Base-by-base conservation (phyloP, 108 stramenopile genomes). In the Thalassiosira profunda region DNA sequence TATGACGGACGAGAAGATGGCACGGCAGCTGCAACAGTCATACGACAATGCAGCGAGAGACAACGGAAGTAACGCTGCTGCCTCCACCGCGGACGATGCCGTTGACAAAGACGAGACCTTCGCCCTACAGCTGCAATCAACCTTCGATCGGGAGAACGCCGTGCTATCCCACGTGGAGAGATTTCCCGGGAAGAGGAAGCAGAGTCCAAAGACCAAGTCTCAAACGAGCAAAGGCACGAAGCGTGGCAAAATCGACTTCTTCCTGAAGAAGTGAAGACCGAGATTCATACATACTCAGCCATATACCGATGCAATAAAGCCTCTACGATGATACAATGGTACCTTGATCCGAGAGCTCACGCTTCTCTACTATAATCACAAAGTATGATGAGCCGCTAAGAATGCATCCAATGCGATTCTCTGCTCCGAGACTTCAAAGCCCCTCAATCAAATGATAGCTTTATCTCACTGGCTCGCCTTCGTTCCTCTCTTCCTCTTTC, bases 51-150 rank as follows among this genome's bases (percentile, higher is more conserved):
- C 46, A 33, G 55, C 56, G 5, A 24, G 10, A 26, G 12, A 51
- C 18, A 29, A 44, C 29, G 35, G 17, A n/a, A 60, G 1, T 15
- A 28, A 52, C 33, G 21, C 26, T 9, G 7, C 51, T 31, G 8
- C 15, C 18, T 17, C 51, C 29, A 0, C 57, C 7, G 26, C 5
- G n/a, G 43, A 37, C 8, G 41, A 75, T 48, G 25, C 59, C 12
- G 49, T 63, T 23, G 78, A 89, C 49, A 47, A 38, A 40, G 92
- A 94, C 57, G 29, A 79, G 53, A 76, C 84, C 11, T 33, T 88
- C 10, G 92, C 92, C 8, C 58, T 82, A 28, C 59, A 83, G 51
- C 72, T 94, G 9, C 92, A 94, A 60, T 84, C 81, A 7, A 47
- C 59, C 1, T 94, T 75, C 64, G 92, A 87, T 76, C 46, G 82